These are phyloP conservation scores for Arachnopeziza araneosa DNA, from an alignment of 2,329 filamentous ascomycete genomes.

Conservation along the genomic window DNA sequence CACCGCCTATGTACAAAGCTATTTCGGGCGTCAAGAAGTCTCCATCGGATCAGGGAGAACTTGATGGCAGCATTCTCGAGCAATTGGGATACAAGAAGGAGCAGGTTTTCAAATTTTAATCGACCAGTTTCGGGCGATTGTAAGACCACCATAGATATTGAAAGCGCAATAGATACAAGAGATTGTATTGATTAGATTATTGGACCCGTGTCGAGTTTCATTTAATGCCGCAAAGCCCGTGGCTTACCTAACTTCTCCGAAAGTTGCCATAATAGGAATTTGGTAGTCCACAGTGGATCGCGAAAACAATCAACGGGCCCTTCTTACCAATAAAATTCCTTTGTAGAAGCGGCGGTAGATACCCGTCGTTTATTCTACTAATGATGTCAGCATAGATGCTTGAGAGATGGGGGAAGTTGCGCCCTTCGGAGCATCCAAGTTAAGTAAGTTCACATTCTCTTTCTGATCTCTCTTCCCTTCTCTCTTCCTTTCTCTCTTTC, in stretches of 20 bases:
- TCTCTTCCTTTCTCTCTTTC: neutral
- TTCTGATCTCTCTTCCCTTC: neutral
- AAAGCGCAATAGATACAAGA: neutral
- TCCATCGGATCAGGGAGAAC: conserved; percentile 90
- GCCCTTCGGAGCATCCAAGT: too few species aligned
- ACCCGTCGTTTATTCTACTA: too few species aligned
- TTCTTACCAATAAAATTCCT: too few species aligned
- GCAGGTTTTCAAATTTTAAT: conserved; percentile 93
- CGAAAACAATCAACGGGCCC: too few species aligned
- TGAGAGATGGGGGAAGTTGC: too few species aligned
- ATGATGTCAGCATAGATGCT: too few species aligned
- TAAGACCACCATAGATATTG: conserved; percentile 3
- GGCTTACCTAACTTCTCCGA: neutral
- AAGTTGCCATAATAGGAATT: neutral
- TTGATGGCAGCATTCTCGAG: conserved; percentile 67
- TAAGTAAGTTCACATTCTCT: too few species aligned
- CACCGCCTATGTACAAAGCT: conserved; percentile 88
- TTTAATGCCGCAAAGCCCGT: neutral
- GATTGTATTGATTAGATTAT: neutral
- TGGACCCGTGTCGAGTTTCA: neutral
- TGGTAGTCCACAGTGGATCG: too few species aligned
- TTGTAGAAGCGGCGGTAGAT: too few species aligned
- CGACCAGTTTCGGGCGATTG: conserved; percentile 1
- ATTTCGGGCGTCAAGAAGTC: conserved; percentile 86
- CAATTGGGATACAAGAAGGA: conserved; percentile 81